A percentile compares a stretch with the other conserved stretches of the same genome.
These are phyloP conservation scores for Rhizopogon roseolus DNA, from an alignment of 768 basidiomycete species.

Conservation along the genomic window DNA sequence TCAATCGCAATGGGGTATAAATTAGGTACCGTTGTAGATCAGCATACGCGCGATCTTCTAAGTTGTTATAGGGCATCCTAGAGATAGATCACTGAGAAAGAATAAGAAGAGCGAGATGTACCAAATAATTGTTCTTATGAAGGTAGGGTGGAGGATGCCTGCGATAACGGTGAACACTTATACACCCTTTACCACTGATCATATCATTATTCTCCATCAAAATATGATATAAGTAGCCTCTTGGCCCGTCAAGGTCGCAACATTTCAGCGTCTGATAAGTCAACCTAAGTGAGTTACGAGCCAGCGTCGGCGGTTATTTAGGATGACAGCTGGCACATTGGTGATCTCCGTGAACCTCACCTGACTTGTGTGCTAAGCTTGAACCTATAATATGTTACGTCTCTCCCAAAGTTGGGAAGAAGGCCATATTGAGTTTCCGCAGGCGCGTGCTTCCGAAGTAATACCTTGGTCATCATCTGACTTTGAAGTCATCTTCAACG, in stretches of 20 bases:
- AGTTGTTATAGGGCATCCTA: not conserved
- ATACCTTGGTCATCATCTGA: too few species aligned
- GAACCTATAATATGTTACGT: too few species aligned
- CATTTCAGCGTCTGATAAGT: not conserved
- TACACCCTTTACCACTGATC: not conserved
- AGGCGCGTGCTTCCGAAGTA: too few species aligned
- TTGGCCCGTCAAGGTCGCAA: not conserved
- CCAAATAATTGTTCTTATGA: conserved; percentile 11
- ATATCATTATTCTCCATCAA: too few species aligned
- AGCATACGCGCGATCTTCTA: not conserved
- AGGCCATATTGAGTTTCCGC: too few species aligned
- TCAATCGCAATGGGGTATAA: not conserved
- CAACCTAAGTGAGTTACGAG: not conserved
- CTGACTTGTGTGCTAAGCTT: too few species aligned
- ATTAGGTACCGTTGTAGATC: not conserved
- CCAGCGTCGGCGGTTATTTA: not conserved
- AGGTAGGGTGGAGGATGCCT: not conserved
- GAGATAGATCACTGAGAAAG: not conserved
- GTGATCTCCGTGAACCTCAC: too few species aligned
- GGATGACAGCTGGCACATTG: too few species aligned
- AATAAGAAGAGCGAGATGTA: not conserved
- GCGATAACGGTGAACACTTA: not conserved
- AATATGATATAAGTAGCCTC: not conserved
- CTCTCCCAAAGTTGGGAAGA: too few species aligned
- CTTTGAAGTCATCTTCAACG: too few species aligned